A percentile compares a stretch with the other conserved stretches of the same genome.
These are phyloP conservation scores for Plasmodium reichenowi DNA, from an alignment of 169 alveolate genomes.

Conservation along the genomic window DNA sequence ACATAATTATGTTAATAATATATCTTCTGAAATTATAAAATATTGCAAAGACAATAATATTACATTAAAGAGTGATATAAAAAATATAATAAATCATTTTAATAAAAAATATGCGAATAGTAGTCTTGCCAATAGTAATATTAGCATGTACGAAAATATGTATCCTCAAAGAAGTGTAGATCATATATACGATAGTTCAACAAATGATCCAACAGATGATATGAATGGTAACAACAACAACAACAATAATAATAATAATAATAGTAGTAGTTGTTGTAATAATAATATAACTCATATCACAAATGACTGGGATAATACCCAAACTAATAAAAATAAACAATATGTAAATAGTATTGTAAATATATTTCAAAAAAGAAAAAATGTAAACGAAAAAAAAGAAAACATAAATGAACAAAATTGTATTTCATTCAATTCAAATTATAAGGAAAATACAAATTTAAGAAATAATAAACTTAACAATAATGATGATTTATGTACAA, in stretches of 20 bases:
- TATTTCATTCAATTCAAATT: neutral
- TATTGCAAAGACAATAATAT: no score
- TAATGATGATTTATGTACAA: no score
- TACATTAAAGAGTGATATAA: no score
- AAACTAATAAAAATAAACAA: constrained; percentile 3
- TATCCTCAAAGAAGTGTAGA: neutral
- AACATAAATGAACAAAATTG: neutral
- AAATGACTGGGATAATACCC: neutral
- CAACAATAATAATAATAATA: neutral
- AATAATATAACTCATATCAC: neutral
- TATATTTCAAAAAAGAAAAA: neutral
- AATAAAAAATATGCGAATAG: no score
- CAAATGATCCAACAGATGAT: neutral
- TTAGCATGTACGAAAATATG: no score
- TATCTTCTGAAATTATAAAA: no score
- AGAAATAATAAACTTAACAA: neutral
- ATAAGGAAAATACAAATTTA: neutral
- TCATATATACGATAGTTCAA: neutral
- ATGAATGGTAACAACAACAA: neutral
- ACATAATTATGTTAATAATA: no score
- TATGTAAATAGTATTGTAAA: constrained; percentile 7
- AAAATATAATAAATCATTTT: no score
- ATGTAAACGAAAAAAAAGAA: neutral
- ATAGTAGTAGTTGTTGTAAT: neutral
- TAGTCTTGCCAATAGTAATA: no score